phyloP scores from a whole-genome alignment of 2,329 filamentous ascomycete genomes.

The Chaetomium olivaceum region DNA sequence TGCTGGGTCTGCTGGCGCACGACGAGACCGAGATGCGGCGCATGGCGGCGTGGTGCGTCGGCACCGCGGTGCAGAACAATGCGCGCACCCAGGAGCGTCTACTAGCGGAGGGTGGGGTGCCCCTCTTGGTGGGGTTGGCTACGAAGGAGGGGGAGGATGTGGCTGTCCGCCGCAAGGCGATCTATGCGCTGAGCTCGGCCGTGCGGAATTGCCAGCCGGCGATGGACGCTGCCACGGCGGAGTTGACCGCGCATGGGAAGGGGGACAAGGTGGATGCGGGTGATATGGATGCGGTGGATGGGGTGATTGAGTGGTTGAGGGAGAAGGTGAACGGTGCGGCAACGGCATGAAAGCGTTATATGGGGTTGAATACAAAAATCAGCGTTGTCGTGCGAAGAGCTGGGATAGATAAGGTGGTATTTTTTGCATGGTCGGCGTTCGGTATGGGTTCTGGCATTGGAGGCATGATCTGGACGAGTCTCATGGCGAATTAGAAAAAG shows the following conservation, averaged over 20 bases:
- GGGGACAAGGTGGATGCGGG: conserved; percentile 66
- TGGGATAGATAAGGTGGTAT: background rate
- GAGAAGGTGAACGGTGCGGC: conserved; percentile 45
- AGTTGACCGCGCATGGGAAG: conserved; percentile 57
- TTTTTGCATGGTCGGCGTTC: conserved; percentile 43
- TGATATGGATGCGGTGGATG: conserved; percentile 86
- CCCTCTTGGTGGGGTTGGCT: conserved; percentile 66
- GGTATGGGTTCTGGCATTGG: conserved; percentile 27
- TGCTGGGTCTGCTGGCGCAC: conserved; percentile 69
- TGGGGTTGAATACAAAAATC: background rate
- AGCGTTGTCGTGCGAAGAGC: conserved; percentile 1
- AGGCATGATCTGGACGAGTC: conserved; percentile 5
- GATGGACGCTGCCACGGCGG: conserved; percentile 66
- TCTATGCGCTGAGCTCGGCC: conserved; percentile 83
- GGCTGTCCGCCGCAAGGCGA: conserved; percentile 77
- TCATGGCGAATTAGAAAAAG: conserved; percentile 4
- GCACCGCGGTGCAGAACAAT: conserved; percentile 97
- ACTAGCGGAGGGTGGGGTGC: conserved; percentile 64
- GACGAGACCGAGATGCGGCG: conserved; percentile 71
- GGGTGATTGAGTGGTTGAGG: conserved; percentile 67
- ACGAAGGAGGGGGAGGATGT: conserved; percentile 59
- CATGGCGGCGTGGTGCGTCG: conserved; percentile 92
- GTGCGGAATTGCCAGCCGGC: conserved; percentile 88
- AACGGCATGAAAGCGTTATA: conserved; percentile 9
- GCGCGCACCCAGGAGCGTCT: conserved; percentile 75